A percentile compares a stretch with the other conserved stretches of the same genome.
Conservation (phyloP, 2,329 filamentous ascomycete genomes). For the Ceratocystis lukuohia region DNA sequence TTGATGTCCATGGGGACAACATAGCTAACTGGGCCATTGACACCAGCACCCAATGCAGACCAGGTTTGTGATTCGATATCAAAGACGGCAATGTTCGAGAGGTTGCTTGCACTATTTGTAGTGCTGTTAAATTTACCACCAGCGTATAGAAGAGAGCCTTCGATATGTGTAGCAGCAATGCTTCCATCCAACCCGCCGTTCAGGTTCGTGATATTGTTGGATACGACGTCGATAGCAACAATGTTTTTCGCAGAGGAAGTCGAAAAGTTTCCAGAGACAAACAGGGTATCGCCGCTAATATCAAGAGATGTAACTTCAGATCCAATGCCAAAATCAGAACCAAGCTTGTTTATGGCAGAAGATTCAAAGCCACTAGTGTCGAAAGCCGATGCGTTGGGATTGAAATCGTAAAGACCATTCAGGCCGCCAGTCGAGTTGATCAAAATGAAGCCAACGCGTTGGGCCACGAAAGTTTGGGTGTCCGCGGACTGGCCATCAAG, state of each 20-base stretch:
- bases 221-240: slow-evolving; percentile 54
- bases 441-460: slow-evolving; percentile 65
- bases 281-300: slow-evolving; percentile 50
- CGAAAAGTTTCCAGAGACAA: slow-evolving; percentile 75
- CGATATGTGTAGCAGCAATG: slow-evolving; percentile 58
- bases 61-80: slow-evolving; percentile 55
- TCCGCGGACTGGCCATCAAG: slow-evolving; percentile 46
- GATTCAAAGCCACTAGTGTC: slow-evolving; percentile 48
- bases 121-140: slow-evolving; percentile 78
- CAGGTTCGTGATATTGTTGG: slow-evolving; percentile 45
- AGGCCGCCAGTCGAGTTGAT: slow-evolving; percentile 64
- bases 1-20: slow-evolving; percentile 72
- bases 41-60: slow-evolving; percentile 68
- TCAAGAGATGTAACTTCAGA: slow-evolving; percentile 61
- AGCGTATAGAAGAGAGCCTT: slow-evolving; percentile 57
- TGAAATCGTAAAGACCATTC: slow-evolving; percentile 83
- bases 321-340: slow-evolving; percentile 50
- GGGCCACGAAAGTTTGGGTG: slow-evolving; percentile 70
- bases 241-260: slow-evolving; percentile 58
- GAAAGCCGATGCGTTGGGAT: slow-evolving; percentile 42
- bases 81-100: slow-evolving; percentile 68
- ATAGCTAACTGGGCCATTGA: slow-evolving; percentile 62
- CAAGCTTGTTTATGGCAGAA: slow-evolving; percentile 66
- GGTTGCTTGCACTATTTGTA: slow-evolving; percentile 43
- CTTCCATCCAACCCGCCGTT: slow-evolving; percentile 66